Base-by-base conservation (phyloP, 129 eudicot genomes). In the Flaveria ramosissima region DNA sequence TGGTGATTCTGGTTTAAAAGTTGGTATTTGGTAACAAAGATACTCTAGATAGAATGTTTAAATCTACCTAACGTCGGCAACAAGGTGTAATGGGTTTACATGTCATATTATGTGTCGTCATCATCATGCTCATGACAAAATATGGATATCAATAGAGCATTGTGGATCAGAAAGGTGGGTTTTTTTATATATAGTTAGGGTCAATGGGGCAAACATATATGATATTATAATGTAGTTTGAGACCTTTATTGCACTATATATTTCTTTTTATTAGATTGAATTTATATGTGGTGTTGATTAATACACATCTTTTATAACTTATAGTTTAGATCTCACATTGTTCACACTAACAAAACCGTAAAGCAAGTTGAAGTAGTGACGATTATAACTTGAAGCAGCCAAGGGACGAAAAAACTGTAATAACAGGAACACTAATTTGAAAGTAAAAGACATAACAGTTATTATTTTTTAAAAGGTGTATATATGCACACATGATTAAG, bases 111-210 rank as follows among this genome's bases (percentile, higher is more conserved):
- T 26, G 9, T 60, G 17, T 60, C 17, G 67, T 60, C 67, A 26
- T 60, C 67, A 26, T 60, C 67, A 12, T 60, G 39, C 67, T 12
- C 67, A 60, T 60, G 67, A 60, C 67, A 60, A 60, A 60, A 23
- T 60, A 16, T 60, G 15, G 67, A 60, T 26, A 60, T 24, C n/a
- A 24, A 60, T 20, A 57, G 14, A 57, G 27, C 32, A 51, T 21
- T 6, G 24, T 55, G 61, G 26, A 55, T n/a, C 19, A 10, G 24
- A n/a, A 17, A n/a, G 23, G 24, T 55, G 61, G 12, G 7, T 55
- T 55, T 55, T 47, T 53, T 55, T 17, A 55, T 27, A 55, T 55
- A 21, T 55, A 17, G 61, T 55, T 55, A 11, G 24, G 21, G 26
- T 55, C 12, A 55, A 2, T 17, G 61, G 41, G 8, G 41, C 41